Conservation (phyloP, 441 rosid genomes). For the Aleurites moluccanus region DNA sequence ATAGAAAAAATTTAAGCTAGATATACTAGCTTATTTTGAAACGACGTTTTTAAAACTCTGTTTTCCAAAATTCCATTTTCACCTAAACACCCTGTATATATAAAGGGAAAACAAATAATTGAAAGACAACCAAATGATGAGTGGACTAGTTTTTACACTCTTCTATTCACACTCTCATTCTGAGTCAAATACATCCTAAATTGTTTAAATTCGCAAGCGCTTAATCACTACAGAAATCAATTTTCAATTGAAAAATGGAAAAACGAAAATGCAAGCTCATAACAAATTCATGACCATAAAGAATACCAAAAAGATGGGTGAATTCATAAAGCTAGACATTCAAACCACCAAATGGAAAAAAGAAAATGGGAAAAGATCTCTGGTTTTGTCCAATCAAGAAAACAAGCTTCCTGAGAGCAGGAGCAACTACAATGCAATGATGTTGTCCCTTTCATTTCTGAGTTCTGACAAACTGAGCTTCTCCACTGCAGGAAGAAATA, state of each 20-base stretch:
- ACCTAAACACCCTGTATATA: too few relatives aligned
- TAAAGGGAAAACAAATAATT: too few relatives aligned
- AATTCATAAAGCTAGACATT: slow-evolving; percentile 29
- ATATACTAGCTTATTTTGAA: too few relatives aligned
- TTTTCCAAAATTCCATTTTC: too few relatives aligned
- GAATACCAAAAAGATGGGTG: slow-evolving; percentile 27
- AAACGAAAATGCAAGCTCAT: slow-evolving; percentile 52
- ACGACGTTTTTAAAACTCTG: too few relatives aligned
- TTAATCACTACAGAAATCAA: slow-evolving; percentile 31
- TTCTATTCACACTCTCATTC: slow-evolving; percentile 60
- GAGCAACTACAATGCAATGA: slow-evolving; percentile 87
- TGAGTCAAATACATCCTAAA: slow-evolving; percentile 43
- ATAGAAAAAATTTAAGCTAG: too few relatives aligned
- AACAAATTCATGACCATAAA: slow-evolving; percentile 46
- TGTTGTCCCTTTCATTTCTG: slow-evolving; percentile 59
- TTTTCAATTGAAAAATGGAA: slow-evolving; percentile 1
- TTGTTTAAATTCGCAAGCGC: slow-evolving; percentile 39
- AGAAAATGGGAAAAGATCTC: slow-evolving; percentile 19
- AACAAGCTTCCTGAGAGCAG: slow-evolving; percentile 62
- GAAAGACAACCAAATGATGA: too few relatives aligned
- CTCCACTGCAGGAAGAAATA: slow-evolving; percentile 33
- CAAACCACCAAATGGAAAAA: slow-evolving; percentile 36
- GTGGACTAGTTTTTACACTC: slow-evolving; percentile 43
- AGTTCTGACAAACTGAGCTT: slow-evolving; percentile 35
- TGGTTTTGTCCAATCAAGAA: slow-evolving; percentile 34